Conservation (phyloP, 306 rosid species). For the Alnus rubra region DNA sequence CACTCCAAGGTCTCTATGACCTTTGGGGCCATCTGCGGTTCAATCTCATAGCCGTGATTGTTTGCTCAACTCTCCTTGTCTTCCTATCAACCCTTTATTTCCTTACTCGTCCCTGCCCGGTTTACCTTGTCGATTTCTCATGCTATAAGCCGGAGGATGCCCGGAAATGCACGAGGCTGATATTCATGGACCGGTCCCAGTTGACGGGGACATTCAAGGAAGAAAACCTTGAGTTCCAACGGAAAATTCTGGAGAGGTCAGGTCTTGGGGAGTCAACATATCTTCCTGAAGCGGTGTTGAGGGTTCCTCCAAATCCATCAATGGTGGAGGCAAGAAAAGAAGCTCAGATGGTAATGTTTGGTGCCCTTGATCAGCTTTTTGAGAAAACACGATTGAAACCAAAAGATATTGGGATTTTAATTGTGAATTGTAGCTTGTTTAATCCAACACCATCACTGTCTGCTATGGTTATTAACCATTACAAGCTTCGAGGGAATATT, state of each 20-base stretch:
- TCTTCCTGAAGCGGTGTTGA: slow-evolving; percentile 58
- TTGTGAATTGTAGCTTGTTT: slow-evolving; percentile 68
- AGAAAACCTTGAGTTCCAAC: slow-evolving; percentile 51
- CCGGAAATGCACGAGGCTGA: slow-evolving; percentile 48
- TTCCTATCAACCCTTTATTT: slow-evolving; percentile 51
- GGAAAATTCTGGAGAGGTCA: slow-evolving; percentile 58
- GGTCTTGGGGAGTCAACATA: slow-evolving; percentile 67
- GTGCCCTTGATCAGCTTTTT: slow-evolving; percentile 58
- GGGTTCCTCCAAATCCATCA: slow-evolving; percentile 58
- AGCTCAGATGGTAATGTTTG: slow-evolving; percentile 59
- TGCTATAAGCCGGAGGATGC: slow-evolving; percentile 64
- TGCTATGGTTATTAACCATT: slow-evolving; percentile 61
- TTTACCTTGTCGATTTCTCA: slow-evolving; percentile 62
- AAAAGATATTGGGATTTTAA: slow-evolving; percentile 56
- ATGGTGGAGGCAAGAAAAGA: slow-evolving; percentile 64
- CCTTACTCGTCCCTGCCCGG: slow-evolving; percentile 44
- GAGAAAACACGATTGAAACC: slow-evolving; percentile 50
- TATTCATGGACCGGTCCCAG: slow-evolving; percentile 49
- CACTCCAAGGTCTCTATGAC: slow-evolving; percentile 42
- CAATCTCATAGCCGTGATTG: slow-evolving; percentile 45
- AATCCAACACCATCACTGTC: slow-evolving; percentile 65
- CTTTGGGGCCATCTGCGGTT: slow-evolving; percentile 53
- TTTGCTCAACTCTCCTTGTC: slow-evolving; percentile 48
- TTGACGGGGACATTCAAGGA: slow-evolving; percentile 42
- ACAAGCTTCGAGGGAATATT: slow-evolving; percentile 58